phyloP scores from a whole-genome alignment of 2,329 filamentous ascomycete genomes.

The Colletotrichum aenigma region DNA sequence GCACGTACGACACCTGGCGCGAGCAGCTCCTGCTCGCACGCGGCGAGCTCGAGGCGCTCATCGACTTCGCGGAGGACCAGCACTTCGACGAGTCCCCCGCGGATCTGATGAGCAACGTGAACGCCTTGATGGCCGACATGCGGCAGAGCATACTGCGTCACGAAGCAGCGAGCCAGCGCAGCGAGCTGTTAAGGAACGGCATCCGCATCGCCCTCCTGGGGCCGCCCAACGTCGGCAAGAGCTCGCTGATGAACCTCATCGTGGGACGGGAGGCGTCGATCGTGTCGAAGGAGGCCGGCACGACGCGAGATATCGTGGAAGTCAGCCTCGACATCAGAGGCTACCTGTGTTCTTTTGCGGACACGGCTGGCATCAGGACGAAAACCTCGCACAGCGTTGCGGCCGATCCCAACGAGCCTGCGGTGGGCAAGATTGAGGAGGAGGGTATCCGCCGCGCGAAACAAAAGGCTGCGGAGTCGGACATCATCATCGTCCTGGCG shows the following conservation, averaged over 20 bases:
- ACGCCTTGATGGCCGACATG: conserved; percentile 65
- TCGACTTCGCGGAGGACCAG: conserved; percentile 97
- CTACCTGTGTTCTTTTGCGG: conserved; percentile 91
- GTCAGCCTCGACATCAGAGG: conserved; percentile 87
- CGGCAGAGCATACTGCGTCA: conserved; percentile 69
- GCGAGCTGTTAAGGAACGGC: conserved; percentile 82
- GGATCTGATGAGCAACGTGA: conserved; percentile 73
- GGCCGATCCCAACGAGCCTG: conserved; percentile 23
- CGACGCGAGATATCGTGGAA: conserved; percentile 92
- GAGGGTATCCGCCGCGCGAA: conserved; percentile 91
- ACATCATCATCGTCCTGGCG: conserved; percentile 82
- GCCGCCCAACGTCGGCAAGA: conserved; percentile 94
- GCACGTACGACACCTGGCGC: conserved; percentile 85
- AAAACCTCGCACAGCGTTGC: conserved; percentile 20
- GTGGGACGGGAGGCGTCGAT: conserved; percentile 95
- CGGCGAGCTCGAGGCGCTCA: conserved; percentile 91
- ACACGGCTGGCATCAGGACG: conserved; percentile 86
- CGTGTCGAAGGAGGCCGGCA: conserved; percentile 90
- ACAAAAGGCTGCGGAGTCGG: conserved; percentile 79
- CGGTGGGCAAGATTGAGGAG: conserved; percentile 77
- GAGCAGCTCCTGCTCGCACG: conserved; percentile 77
- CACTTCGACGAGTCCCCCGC: conserved; percentile 89
- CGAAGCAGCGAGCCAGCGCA: conserved; percentile 77
- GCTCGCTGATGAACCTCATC: conserved; percentile 87
- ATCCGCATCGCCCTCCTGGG: conserved; percentile 88